Evolutionary conservation across 2,329 filamentous ascomycete genomes (phyloP), one percentile per base, ranked within the genome.

Genomic region (Colletotrichum sp.): DNA sequence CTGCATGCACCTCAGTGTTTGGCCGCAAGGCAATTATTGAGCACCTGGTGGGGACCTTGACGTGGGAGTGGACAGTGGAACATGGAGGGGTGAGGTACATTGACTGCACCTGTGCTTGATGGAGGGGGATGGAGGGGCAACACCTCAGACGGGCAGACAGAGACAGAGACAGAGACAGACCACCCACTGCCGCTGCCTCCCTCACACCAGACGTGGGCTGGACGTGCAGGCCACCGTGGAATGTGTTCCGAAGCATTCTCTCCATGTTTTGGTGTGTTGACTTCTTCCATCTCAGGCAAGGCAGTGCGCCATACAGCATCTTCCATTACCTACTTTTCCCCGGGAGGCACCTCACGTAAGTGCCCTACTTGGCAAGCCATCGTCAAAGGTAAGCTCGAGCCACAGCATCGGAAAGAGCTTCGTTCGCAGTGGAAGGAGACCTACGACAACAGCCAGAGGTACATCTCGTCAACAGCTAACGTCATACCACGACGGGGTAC

Each of bases 21-120:
- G 44, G 64, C 64, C 74, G 39, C 70, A 75, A 73, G 73, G 73
- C 59, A 68, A 74, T 74, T 74, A 76, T 76, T 76, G 74, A 76
- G 70, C 65, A 76, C 73, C 65, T 66, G 44, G 74, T 76, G 74
- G 74, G 74, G 74, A 76, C 70, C 70, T 76, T 76, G 74, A 76
- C 74, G 74, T 76, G 74, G 74, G 74, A 73, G 59, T 65, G 65
- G 65, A 66, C 72, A 59, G 67, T 71, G 73, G 65, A 57, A 66
- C 72, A 59, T 72, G 73, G 73, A 75, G 69, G 72, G 73, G 73
- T 18, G 12, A 68, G 66, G 66, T 68, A 59, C 66, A 59, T 67
- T 36, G 65, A 69, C 39, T 39, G 36, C 36, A 39, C 36, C 36
- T 39, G 36, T 39, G 36, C 36, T 68, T 48, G 72, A 59, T 44